Conservation (phyloP, 305 asterid genomes). For the Coffea humblotiana region DNA sequence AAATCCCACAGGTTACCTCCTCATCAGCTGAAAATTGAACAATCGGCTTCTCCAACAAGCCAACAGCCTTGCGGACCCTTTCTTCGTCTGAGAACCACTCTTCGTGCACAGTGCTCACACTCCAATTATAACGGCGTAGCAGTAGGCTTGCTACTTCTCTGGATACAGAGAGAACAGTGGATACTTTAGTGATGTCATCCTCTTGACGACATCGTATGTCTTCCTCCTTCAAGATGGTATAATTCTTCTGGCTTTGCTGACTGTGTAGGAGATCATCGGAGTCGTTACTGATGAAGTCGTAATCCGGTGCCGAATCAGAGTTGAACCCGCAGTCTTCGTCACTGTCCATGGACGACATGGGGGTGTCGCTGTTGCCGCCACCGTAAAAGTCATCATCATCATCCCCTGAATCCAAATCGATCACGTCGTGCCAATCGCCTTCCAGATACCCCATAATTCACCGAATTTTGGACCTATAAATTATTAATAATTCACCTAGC, state of each 20-base stretch:
- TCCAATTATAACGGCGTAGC: conserved; percentile 43
- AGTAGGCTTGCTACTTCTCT: conserved; percentile 34
- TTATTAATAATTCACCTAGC: not conserved
- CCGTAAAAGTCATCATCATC: conserved; percentile 16
- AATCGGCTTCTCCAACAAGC: conserved; percentile 15
- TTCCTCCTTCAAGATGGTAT: conserved; percentile 32
- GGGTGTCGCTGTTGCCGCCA: conserved; percentile 5
- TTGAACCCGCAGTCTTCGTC: not conserved
- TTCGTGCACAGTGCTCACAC: conserved; percentile 32
- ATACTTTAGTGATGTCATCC: conserved; percentile 32
- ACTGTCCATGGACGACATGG: not conserved
- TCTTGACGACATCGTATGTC: conserved; percentile 35
- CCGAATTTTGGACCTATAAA: not conserved
- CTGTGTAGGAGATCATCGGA: conserved; percentile 43
- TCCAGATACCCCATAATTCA: conserved; percentile 4
- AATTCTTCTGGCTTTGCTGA: conserved; percentile 43
- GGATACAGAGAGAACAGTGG: conserved; percentile 36
- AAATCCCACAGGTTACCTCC: conserved; percentile 34
- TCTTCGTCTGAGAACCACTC: conserved; percentile 44
- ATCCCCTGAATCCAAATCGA: conserved; percentile 65
- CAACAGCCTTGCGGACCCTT: conserved; percentile 23
- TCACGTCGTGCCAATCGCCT: conserved; percentile 33
- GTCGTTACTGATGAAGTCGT: conserved; percentile 46
- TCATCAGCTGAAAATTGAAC: conserved; percentile 10
- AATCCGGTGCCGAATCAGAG: conserved; percentile 15